Evolutionary conservation across 345 rosid genomes (phyloP), one percentile per base, ranked within the genome.

Genomic region (Camelina laxa): DNA sequence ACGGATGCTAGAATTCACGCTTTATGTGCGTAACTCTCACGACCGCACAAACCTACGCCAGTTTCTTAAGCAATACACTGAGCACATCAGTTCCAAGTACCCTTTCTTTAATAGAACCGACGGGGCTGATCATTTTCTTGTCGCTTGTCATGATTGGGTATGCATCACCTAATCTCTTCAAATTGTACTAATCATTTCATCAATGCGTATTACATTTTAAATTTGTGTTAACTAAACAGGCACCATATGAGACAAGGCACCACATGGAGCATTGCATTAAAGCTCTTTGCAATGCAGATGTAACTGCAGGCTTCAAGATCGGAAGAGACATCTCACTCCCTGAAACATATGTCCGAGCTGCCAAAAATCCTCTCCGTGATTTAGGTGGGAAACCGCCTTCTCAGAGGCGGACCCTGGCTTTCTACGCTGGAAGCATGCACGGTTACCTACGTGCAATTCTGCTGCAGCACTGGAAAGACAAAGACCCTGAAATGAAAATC

Each of bases 91-190:
- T 22, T 83, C 92, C 61, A 91, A 88, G 81, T 95, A 95, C 82
- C 93, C 91, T n/a, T 91, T 75, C 83, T 95, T 83, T 77, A 95
- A 91, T 66, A 82, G 99, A 75, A 95, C 99, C 4, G 93, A 77
- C 63, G 98, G 98, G 58, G 89, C 97, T 5, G 97, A 94, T 80
- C 98, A 94, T 77, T 89, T 94, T 74, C 90, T 94, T 65, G 98
- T 88, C 15, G 97, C 95, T 60, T 94, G 98, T 86, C 98, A 94
- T 76, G 98, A 94, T 75, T 94, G 98, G 98, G 97, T 94, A 91
- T 54, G 81, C 66, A 42, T 50, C 30, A 54, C 63, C 19, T 59
- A 68, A 48, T 19, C n/a, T 64, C 6, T 60, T 47, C 1, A 58
- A 21, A 17, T 14, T 65, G 31, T 48, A 9, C 64, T 47, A 20